Conservation (phyloP, 2,329 filamentous ascomycete genomes). For the Akanthomyces uredinophilus region DNA sequence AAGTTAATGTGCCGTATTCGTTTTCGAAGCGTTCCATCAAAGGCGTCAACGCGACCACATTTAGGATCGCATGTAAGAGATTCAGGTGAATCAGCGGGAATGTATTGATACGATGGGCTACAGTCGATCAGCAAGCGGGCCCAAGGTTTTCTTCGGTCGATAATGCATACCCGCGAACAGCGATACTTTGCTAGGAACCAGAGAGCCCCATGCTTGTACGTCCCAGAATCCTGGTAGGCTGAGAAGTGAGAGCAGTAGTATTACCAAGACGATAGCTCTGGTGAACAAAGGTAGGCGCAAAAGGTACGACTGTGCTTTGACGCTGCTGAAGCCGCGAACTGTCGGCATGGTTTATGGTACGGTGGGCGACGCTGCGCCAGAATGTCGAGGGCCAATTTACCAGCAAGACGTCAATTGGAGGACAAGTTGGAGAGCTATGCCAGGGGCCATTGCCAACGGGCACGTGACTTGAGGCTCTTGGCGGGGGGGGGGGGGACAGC, state of each 20-base stretch:
- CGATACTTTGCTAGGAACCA: slow-evolving; percentile 72
- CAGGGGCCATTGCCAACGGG: slow-evolving; percentile 7
- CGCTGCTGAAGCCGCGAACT: slow-evolving; percentile 55
- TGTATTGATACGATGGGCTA: slow-evolving; percentile 90
- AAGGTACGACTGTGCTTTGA: slow-evolving; percentile 73
- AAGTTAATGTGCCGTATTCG: slow-evolving; percentile 85
- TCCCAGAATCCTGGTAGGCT: slow-evolving; percentile 67
- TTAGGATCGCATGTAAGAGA: slow-evolving; percentile 74
- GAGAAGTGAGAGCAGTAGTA: slow-evolving; percentile 59
- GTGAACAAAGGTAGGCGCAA: slow-evolving; percentile 86
- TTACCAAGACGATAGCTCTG: slow-evolving; percentile 60
- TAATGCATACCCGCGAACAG: slow-evolving; percentile 60
- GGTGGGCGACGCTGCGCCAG: background rate
- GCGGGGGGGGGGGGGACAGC: too few species aligned
- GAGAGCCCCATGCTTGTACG: slow-evolving; percentile 68
- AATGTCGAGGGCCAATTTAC: background rate
- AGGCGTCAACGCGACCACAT: slow-evolving; percentile 76
- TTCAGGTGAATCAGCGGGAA: slow-evolving; percentile 83
- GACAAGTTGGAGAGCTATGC: background rate
- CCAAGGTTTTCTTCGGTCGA: background rate
- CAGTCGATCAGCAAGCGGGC: slow-evolving; percentile 3
- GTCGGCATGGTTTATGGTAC: slow-evolving; percentile 26
- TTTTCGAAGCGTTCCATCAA: slow-evolving; percentile 89
- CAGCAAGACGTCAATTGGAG: background rate
- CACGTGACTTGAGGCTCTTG: slow-evolving; percentile 7